Conservation (phyloP, 169 alveolate species). For the Plasmodium reichenowi region DNA sequence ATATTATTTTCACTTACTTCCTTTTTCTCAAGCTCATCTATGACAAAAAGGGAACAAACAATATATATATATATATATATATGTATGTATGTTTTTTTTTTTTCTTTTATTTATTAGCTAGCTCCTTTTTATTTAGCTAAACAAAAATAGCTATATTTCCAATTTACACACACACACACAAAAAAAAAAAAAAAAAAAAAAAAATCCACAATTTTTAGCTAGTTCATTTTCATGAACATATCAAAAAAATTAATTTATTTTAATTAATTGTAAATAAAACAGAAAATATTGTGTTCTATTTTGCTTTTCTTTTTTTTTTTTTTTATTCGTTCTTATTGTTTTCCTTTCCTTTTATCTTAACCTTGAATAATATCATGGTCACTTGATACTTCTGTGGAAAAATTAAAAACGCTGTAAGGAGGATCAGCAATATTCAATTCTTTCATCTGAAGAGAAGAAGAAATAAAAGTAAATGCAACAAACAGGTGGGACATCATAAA, state of each 20-base stretch:
- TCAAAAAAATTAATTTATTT: no score
- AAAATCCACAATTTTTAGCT: no score
- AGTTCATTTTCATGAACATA: no score
- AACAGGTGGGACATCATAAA: neutral
- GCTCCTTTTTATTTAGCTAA: no score
- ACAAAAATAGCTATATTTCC: no score
- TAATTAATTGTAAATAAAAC: no score
- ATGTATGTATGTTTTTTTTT: no score
- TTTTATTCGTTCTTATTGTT: conserved; percentile 11
- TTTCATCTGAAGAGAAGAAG: neutral
- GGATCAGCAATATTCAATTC: conserved; percentile 44
- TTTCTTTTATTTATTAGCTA: no score
- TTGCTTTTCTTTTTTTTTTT: neutral
- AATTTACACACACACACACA: no score
- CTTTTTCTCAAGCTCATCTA: conserved; percentile 33
- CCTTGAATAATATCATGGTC: conserved; percentile 50
- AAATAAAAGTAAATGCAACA: neutral
- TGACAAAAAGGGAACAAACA: neutral
- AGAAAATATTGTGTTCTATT: neutral
- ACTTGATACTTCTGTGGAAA: conserved; percentile 39
- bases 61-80: no score
- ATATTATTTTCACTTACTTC: conserved; percentile 23
- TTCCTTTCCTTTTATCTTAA: conserved; percentile 4
- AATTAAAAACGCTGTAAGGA: conserved; percentile 67
- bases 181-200: no score